phyloP scores from a whole-genome alignment of 306 rosid genomes.

The Aeschynomene evenia region DNA sequence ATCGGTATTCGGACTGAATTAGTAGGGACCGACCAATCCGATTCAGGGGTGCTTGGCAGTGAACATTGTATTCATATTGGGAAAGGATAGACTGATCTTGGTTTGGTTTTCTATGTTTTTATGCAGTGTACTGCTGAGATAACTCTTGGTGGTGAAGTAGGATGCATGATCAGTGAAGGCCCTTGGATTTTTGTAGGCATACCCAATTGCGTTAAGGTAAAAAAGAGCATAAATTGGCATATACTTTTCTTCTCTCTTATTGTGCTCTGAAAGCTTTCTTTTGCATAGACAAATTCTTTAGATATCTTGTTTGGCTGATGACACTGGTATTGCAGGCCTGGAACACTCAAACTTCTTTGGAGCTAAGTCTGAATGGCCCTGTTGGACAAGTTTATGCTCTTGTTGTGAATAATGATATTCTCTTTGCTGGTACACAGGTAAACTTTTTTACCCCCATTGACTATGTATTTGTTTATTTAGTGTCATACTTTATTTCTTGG shows the following conservation, averaged over 20 bases:
- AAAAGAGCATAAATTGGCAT: constrained; percentile 22
- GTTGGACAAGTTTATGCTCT: constrained; percentile 92
- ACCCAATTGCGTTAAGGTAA: constrained; percentile 79
- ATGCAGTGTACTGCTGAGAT: constrained; percentile 65
- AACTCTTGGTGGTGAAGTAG: constrained; percentile 85
- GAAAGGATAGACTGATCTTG: constrained; percentile 11
- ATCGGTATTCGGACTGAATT: too few relatives aligned
- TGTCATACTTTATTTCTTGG: constrained; percentile 15
- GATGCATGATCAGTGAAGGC: constrained; percentile 93
- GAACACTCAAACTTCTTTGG: constrained; percentile 73
- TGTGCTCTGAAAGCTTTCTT: neutral
- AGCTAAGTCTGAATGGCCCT: constrained; percentile 83
- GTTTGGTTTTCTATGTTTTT: constrained; percentile 25
- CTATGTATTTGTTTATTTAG: constrained; percentile 12
- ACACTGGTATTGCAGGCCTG: constrained; percentile 66
- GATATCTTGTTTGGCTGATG: constrained; percentile 31
- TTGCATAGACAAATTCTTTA: neutral
- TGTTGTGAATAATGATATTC: constrained; percentile 79
- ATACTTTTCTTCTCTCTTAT: neutral
- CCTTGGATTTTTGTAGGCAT: constrained; percentile 96
- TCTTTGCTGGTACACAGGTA: constrained; percentile 99
- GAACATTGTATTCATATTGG: too few relatives aligned
- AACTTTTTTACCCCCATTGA: constrained; percentile 15
- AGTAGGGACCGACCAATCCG: too few relatives aligned
- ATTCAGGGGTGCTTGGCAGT: too few relatives aligned